Evolutionary conservation across 2,329 filamentous ascomycete species (phyloP).

Genomic region (Xylaria sp.): DNA sequence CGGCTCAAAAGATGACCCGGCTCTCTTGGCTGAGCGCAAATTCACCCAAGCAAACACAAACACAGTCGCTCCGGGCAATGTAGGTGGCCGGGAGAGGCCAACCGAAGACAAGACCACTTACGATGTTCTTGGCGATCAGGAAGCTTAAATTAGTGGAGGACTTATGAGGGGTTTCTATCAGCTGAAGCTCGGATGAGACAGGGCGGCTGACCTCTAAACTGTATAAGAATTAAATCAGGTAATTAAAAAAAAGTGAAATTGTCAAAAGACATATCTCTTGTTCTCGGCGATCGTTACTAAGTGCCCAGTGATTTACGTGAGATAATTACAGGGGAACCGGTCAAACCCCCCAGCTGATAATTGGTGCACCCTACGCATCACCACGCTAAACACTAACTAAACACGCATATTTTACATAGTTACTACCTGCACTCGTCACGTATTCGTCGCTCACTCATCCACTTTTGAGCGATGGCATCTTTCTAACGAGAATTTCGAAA

Average conservation of each 20-base stretch:
- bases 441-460: not conserved
- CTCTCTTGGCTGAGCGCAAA: conserved; percentile 57
- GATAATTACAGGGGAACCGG: not conserved
- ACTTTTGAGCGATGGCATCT: not conserved
- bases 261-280: too few species aligned
- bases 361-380: not conserved
- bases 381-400: conserved; percentile 6
- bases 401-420: not conserved
- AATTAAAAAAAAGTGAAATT: too few species aligned
- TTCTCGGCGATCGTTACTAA: not conserved
- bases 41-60: conserved; percentile 63
- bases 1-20: conserved; percentile 61
- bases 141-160: conserved; percentile 33
- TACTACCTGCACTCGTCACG: not conserved
- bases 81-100: conserved; percentile 59
- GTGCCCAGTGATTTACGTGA: not conserved
- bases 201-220: too few species aligned
- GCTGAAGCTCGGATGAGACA: not conserved
- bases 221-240: too few species aligned
- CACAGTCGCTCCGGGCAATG: conserved; percentile 65
- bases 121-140: conserved; percentile 39
- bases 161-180: not conserved
- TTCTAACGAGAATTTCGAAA: not conserved
- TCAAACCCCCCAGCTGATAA: not conserved
- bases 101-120: conserved; percentile 43